A percentile compares a stretch with the other conserved stretches of the same genome.
Evolutionary conservation across 2,329 filamentous ascomycete species (phyloP).

Genomic region (Mycosphaerella sp.): DNA sequence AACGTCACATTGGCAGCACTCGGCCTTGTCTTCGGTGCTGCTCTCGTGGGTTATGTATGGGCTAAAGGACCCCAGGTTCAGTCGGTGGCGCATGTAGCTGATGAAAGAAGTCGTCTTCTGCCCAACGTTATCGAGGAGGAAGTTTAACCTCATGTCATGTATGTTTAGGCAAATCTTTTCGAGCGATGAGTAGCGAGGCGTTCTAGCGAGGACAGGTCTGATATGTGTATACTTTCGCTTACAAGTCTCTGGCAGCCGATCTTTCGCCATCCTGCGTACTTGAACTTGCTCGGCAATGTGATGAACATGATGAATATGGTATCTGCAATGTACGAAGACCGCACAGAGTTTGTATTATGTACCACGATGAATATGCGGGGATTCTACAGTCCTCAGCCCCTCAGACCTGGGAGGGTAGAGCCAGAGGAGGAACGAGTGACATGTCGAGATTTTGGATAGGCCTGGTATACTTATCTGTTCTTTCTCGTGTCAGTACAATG

Average conservation of each 20-base stretch:
- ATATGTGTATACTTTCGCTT: no score
- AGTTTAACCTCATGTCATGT: constrained; percentile 15
- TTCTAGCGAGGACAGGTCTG: background rate
- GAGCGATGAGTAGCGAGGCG: background rate
- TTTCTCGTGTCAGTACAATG: background rate
- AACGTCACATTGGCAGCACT: constrained; percentile 61
- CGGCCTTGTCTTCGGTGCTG: constrained; percentile 58
- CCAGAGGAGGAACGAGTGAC: no score
- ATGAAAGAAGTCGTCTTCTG: constrained; percentile 16
- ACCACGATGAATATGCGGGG: no score
- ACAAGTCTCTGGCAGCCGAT: no score
- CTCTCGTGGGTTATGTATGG: constrained; percentile 61
- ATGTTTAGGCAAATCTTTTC: background rate
- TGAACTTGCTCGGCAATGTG: no score
- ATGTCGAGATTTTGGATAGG: no score
- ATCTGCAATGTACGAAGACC: no score
- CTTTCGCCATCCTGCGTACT: no score
- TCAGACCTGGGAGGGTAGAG: no score
- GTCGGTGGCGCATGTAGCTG: constrained; percentile 9
- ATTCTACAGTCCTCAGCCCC: no score
- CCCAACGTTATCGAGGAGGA: constrained; percentile 31
- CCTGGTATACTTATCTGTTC: background rate
- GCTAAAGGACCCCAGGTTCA: constrained; percentile 19
- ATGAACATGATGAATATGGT: no score
- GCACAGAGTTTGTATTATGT: no score